Percentiles rank a stretch among this genome's conserved stretches.
Evolutionary conservation across 169 alveolate species (phyloP).

Genomic region (Cryptosporidium sp.): DNA sequence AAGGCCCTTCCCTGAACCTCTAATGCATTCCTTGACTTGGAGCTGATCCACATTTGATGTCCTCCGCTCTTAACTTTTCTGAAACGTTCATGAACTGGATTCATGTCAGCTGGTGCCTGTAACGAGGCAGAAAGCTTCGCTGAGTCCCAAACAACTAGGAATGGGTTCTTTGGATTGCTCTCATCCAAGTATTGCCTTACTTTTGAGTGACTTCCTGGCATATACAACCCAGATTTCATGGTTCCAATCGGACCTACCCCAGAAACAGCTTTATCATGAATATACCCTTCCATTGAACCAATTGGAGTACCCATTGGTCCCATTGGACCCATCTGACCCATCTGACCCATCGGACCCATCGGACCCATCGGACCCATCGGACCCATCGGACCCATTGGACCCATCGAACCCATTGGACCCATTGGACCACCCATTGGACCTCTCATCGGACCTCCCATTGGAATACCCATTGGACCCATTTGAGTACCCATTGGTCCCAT

Average conservation of each 20-base stretch:
- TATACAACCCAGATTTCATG: slow-evolving; percentile 46
- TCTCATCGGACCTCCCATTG: not conserved
- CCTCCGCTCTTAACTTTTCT: slow-evolving; percentile 71
- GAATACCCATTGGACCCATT: slow-evolving; percentile 24
- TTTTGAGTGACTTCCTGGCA: slow-evolving; percentile 75
- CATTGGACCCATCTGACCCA: slow-evolving; percentile 2
- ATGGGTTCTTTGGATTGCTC: slow-evolving; percentile 63
- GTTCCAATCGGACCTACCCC: slow-evolving; percentile 66
- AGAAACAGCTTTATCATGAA: slow-evolving; percentile 2
- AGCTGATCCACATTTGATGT: slow-evolving; percentile 69
- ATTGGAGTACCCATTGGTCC: not conserved
- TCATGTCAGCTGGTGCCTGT: slow-evolving; percentile 53
- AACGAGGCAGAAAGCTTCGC: slow-evolving; percentile 59
- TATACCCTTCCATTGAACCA: slow-evolving; percentile 2
- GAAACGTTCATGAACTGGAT: slow-evolving; percentile 61
- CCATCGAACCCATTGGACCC: slow-evolving; percentile 48
- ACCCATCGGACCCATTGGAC: slow-evolving; percentile 5
- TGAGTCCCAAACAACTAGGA: slow-evolving; percentile 72
- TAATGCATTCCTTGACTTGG: slow-evolving; percentile 35
- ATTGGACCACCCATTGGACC: slow-evolving; percentile 58
- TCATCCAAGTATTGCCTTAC: slow-evolving; percentile 65
- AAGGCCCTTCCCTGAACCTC: slow-evolving; percentile 73
- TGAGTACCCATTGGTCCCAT: not conserved
- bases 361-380: slow-evolving; percentile 39
- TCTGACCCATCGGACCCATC: slow-evolving; percentile 34